Conservation (phyloP, 352 stramenopile species). For the Pelagophyceae sp. region DNA sequence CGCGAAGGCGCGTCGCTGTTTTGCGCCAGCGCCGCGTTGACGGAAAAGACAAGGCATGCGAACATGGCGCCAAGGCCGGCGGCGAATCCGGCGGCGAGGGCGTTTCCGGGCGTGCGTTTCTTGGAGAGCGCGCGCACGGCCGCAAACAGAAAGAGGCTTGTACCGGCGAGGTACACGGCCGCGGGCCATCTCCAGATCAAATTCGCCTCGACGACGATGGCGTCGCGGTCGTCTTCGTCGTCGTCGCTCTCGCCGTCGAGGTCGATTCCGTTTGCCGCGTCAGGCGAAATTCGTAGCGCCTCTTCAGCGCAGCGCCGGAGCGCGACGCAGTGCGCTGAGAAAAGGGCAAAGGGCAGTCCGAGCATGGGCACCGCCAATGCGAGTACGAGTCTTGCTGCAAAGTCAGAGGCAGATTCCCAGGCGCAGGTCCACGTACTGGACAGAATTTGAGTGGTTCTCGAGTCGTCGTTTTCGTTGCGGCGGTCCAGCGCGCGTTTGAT, state of each 20-base stretch:
- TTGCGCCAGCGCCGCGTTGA: too few species aligned
- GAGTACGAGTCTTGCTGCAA: neutral
- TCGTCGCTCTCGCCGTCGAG: neutral
- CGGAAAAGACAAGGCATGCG: too few species aligned
- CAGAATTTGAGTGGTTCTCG: too few species aligned
- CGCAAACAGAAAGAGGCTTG: too few species aligned
- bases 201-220: neutral
- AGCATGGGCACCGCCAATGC: neutral
- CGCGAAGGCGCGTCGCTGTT: too few species aligned
- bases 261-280: neutral
- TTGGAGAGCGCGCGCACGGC: too few species aligned
- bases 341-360: neutral
- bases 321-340: neutral
- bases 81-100: too few species aligned
- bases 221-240: neutral
- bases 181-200: neutral
- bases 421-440: neutral
- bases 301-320: neutral
- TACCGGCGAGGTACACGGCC: neutral
- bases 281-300: neutral
- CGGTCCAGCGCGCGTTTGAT: neutral
- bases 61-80: too few species aligned
- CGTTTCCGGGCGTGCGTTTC: too few species aligned
- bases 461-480: too few species aligned
- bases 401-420: neutral